phyloP scores from a whole-genome alignment of 495 filamentous ascomycete species.

The Sordaria brevicollis region DNA sequence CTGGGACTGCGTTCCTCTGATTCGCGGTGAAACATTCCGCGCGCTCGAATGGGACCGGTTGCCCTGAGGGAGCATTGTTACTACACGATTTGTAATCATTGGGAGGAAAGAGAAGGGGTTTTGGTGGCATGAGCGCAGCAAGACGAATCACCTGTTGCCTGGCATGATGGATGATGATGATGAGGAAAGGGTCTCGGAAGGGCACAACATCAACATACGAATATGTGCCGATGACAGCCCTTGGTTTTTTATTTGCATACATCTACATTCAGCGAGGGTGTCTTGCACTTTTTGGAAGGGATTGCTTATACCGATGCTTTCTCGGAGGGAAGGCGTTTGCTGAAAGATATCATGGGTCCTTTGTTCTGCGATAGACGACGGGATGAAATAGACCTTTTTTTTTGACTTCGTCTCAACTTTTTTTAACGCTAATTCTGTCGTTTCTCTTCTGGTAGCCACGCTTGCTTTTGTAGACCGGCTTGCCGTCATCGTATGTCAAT shows the following conservation, averaged over 20 bases:
- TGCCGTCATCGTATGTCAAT: not conserved
- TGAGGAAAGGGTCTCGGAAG: not conserved
- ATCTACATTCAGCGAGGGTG: not conserved
- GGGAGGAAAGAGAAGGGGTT: not conserved
- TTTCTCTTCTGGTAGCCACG: not conserved
- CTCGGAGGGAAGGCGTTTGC: not conserved
- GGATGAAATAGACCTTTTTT: constrained; percentile 1
- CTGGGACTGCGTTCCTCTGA: not conserved
- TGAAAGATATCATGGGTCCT: not conserved
- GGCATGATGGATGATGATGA: not conserved
- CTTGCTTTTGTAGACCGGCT: not conserved
- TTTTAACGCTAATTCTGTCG: not conserved
- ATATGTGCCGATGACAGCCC: not conserved
- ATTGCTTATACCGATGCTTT: not conserved
- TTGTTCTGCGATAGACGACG: not conserved
- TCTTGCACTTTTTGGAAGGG: not conserved
- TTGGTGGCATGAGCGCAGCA: not conserved
- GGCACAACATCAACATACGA: not conserved
- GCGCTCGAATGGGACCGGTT: not conserved
- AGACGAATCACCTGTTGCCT: not conserved
- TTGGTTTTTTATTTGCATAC: not conserved
- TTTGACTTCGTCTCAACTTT: not conserved
- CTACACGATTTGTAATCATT: not conserved
- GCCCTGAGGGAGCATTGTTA: not conserved
- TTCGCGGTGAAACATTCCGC: not conserved